These are phyloP conservation scores for Globisporangium viniferum DNA, from an alignment of 352 stramenopile species.

Conservation along the genomic window DNA sequence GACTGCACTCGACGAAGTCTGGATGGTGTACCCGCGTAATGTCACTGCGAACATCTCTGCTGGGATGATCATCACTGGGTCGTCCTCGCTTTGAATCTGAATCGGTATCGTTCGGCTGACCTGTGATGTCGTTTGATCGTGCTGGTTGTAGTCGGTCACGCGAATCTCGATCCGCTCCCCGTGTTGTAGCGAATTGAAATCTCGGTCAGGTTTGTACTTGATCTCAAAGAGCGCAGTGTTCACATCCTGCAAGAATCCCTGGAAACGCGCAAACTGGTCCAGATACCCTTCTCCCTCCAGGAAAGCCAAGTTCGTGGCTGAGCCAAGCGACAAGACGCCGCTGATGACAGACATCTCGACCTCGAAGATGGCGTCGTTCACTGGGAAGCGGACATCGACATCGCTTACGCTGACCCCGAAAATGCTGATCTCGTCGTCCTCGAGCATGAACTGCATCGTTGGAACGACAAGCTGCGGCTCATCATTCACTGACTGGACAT, in stretches of 20 bases:
- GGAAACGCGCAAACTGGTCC: constrained; percentile 60
- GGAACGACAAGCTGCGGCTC: constrained; percentile 49
- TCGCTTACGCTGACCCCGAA: constrained; percentile 67
- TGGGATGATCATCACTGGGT: constrained; percentile 34
- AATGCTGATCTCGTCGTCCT: constrained; percentile 61
- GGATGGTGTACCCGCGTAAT: constrained; percentile 44
- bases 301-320: constrained; percentile 25
- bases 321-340: constrained; percentile 43
- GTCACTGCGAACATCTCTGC: constrained; percentile 32
- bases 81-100: constrained; percentile 40
- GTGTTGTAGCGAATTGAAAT: constrained; percentile 76
- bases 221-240: constrained; percentile 77
- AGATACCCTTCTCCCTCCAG: constrained; percentile 45
- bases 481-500: constrained; percentile 63
- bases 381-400: constrained; percentile 35
- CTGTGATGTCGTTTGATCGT: constrained; percentile 45
- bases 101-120: constrained; percentile 40
- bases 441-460: constrained; percentile 40
- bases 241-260: constrained; percentile 45
- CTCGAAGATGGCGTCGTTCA: constrained; percentile 47
- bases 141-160: constrained; percentile 55
- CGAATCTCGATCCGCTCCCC: constrained; percentile 50
- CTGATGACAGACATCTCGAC: constrained; percentile 55
- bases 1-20: constrained; percentile 20
- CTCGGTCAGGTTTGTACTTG: constrained; percentile 57